Conservation (phyloP, 306 rosid genomes). For the Begonia fuchsioides region DNA sequence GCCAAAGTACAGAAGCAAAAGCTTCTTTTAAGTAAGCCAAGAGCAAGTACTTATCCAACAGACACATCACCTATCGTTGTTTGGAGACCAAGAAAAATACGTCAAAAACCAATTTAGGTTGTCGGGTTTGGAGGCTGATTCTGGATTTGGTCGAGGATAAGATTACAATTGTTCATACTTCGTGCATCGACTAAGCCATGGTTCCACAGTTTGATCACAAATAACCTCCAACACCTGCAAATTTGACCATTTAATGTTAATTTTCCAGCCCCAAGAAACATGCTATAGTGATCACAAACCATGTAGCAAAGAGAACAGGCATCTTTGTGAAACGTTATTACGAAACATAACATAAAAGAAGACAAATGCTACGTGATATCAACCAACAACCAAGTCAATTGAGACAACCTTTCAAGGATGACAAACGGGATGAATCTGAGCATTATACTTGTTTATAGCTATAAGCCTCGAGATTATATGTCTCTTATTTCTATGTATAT, state of each 20-base stretch:
- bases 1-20: too few relatives aligned
- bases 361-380: too few relatives aligned
- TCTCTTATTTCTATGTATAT: too few relatives aligned
- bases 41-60: not conserved
- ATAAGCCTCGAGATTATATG: too few relatives aligned
- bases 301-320: not conserved
- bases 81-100: too few relatives aligned
- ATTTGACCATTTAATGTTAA: conserved; percentile 1
- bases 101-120: conserved; percentile 9
- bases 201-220: conserved; percentile 56
- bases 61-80: not conserved
- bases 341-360: not conserved
- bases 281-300: not conserved
- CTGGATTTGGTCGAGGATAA: conserved; percentile 32
- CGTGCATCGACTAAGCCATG: conserved; percentile 51
- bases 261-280: not conserved
- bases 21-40: not conserved
- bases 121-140: conserved; percentile 24
- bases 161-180: conserved; percentile 30
- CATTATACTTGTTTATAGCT: too few relatives aligned
- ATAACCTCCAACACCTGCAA: conserved; percentile 65
- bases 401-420: too few relatives aligned
- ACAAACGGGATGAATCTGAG: too few relatives aligned
- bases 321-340: too few relatives aligned
- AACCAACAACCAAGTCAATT: too few relatives aligned